Evolutionary conservation across 352 stramenopile species (phyloP), one percentile per base, ranked within the genome.

Genomic region (Globisporangium spiculum): DNA sequence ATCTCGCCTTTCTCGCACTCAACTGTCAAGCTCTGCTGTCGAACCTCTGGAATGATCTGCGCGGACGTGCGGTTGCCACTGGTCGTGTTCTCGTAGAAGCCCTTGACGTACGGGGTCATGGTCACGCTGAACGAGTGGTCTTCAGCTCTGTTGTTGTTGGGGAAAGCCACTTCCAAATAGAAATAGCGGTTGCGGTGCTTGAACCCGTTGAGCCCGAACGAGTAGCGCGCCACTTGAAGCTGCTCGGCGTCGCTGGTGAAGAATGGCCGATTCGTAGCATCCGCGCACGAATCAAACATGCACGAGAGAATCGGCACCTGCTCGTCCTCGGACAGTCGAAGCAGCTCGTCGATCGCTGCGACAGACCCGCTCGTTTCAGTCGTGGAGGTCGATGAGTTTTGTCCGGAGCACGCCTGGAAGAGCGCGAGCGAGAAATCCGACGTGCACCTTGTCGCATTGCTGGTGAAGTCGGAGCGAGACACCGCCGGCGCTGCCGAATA

Each of bases 121-220:
- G n/a, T n/a, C 52, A 90, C 79, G 3, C 77, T 65, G 30, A 90
- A 86, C 8, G 66, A 78, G 26, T 79, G 73, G 56, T 77, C 66
- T 26, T 60, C 50, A 7, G 65, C 67, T 8, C 63, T 69, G 63
- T 79, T 68, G 27, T 72, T 32, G 52, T 88, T 90, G 16, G 77
- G 77, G 54, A 90, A 86, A 9, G 74, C 50, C 14, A 81, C 76
- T 24, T 81, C 69, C 12, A 90, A 62, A 66, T 90, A 90, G 55
- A 90, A 90, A 70, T 90, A 90, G 24, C 79, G 79, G 38, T 84
- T 86, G n/a, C 61, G 73, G 41, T 84, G 77, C 22, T 72, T 72
- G 48, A 90, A 73, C 1, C 75, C 76, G 36, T 88, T 79, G n/a
- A 90, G 66, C 5, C 69, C 76, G 56, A 90, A 90, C 48, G 79